Evolutionary conservation across 176 grass and related monocot genomes (phyloP).

Genomic region (Carex kokanica): DNA sequence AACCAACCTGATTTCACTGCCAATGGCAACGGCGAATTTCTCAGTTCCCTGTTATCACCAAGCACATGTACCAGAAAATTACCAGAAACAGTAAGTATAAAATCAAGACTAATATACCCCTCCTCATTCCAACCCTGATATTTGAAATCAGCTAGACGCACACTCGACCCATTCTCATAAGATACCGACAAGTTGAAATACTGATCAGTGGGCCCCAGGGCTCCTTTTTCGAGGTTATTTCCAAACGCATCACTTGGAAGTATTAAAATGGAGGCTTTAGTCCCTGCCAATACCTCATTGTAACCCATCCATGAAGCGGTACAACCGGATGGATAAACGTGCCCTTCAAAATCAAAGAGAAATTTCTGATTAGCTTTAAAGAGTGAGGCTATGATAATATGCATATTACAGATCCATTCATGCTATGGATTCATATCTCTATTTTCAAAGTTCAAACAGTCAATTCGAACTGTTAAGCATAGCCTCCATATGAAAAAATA

Average conservation of each 20-base stretch:
- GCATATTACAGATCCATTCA: too few species aligned
- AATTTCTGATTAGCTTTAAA: background rate
- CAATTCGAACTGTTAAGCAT: too few species aligned
- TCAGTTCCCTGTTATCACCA: constrained; percentile 38
- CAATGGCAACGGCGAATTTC: constrained; percentile 45
- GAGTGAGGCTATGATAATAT: too few species aligned
- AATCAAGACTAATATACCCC: constrained; percentile 53
- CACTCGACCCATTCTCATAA: constrained; percentile 32
- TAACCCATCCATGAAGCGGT: constrained; percentile 33
- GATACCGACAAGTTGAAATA: constrained; percentile 42
- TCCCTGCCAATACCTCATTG: constrained; percentile 31
- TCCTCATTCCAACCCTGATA: constrained; percentile 52
- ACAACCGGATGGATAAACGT: constrained; percentile 50
- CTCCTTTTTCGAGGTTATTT: constrained; percentile 34
- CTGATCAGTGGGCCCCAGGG: background rate
- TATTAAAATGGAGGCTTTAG: constrained; percentile 40
- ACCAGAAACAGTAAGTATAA: constrained; percentile 39
- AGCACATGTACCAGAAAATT: constrained; percentile 47
- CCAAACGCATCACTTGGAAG: constrained; percentile 53
- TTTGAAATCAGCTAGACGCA: constrained; percentile 33
- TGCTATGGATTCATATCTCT: too few species aligned
- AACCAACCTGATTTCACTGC: constrained; percentile 61
- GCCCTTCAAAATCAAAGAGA: constrained; percentile 1
- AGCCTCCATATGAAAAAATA: too few species aligned
- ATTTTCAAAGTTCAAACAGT: too few species aligned